A percentile compares a stretch with the other conserved stretches of the same genome.
Conservation (phyloP, 2,329 filamentous ascomycete genomes). For the Fusarium austroafricanum region DNA sequence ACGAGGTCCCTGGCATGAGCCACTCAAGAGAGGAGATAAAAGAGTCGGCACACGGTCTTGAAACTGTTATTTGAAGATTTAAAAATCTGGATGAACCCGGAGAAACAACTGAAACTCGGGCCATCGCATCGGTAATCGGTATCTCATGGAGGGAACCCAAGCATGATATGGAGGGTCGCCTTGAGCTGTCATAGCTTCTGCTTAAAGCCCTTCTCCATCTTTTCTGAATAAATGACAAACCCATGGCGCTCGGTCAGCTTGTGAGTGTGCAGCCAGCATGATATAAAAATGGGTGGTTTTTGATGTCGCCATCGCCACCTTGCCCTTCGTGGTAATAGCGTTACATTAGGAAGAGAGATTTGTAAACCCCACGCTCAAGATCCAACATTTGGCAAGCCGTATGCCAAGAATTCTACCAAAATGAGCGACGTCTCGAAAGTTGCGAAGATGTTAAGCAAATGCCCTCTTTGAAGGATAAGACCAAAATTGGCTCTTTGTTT, state of each 20-base stretch:
- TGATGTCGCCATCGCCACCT: constrained; percentile 46
- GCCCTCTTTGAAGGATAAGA: too few relatives aligned
- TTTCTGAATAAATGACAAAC: constrained; percentile 25
- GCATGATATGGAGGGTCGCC: constrained; percentile 16
- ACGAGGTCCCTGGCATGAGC: background rate
- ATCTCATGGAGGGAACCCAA: constrained; percentile 1
- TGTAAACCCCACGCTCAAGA: constrained; percentile 24
- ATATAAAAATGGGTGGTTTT: constrained; percentile 29
- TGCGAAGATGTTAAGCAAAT: background rate
- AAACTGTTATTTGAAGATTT: constrained; percentile 6
- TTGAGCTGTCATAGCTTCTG: constrained; percentile 26
- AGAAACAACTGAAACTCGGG: constrained; percentile 1
- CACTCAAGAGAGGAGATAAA: background rate
- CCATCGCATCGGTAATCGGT: constrained; percentile 39
- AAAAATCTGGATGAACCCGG: background rate
- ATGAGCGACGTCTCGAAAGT: background rate
- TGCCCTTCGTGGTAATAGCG: constrained; percentile 39
- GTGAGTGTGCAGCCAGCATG: constrained; percentile 16
- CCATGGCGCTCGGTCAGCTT: constrained; percentile 22
- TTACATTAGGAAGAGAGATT: constrained; percentile 10
- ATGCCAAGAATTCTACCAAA: background rate
- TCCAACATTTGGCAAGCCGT: background rate
- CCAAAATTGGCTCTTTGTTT: too few relatives aligned
- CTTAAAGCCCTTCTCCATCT: constrained; percentile 22
- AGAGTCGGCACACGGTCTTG: background rate